Evolutionary conservation across 495 filamentous ascomycete genomes (phyloP), one percentile per base, ranked within the genome.

Genomic region (Cercophora newfieldiana): DNA sequence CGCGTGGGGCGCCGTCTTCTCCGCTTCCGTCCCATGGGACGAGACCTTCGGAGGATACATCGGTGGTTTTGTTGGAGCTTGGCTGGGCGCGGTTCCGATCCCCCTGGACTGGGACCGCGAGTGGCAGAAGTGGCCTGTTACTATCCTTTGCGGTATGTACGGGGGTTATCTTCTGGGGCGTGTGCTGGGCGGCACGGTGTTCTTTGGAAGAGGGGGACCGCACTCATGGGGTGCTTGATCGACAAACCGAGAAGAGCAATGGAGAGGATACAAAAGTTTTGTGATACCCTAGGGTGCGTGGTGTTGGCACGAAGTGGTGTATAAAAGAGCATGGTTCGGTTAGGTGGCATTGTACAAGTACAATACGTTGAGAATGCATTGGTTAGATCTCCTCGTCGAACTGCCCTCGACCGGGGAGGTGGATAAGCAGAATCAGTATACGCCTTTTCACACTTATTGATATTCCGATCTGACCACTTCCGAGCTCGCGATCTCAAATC

Each of bases 101-200:
- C 96, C 95, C 21, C 79, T 99, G 67, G 95, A 97, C 75, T 97
- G 94, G 92, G 92, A 82, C 71, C 88, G 95, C 22, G 93, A 96
- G 68, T 99, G 95, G 95, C 95, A 99, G 84, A 91, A 90, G 74
- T 99, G 93, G 89, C 95, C 95, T 2, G 90, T 98, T 31, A 98
- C 95, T 0, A 91, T 99, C 30, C 64, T 83, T 12, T 73, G 64
- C 10, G 82, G 81, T 1, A 19, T 80, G 30, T 83, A 80, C 57
- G 74, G 65, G 0, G 81, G 81, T 1, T 78, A 79, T 68, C 47
- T 77, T 28, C 30, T 75, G 0, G 79, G 80, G 0, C 75, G 75
- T 66, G 53, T 74, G 22, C 7, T 80, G 8, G 80, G 78, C 1
- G 80, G 80, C 12, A 78, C 74, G 10, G 19, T 79, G 31, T 66